These are phyloP conservation scores for Diutina pseudorugosa DNA, from an alignment of 1,139 yeast genomes.

Conservation along the genomic window DNA sequence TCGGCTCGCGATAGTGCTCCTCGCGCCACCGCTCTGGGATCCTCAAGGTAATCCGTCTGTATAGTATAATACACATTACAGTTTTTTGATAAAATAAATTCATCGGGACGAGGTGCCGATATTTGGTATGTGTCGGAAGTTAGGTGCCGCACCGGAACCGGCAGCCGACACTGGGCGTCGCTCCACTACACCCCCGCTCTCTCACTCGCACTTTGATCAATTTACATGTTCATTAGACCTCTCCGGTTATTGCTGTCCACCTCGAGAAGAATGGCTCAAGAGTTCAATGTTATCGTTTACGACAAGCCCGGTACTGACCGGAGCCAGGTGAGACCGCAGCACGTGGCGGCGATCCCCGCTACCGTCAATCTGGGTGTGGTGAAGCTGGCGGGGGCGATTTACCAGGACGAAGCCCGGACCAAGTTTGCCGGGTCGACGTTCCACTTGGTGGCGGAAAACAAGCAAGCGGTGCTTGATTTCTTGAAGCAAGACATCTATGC, in stretches of 20 bases:
- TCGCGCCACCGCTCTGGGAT: background rate
- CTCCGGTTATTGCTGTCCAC: background rate
- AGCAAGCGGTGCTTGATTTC: conserved; percentile 50
- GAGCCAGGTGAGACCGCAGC: conserved; percentile 41
- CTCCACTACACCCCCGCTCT: background rate
- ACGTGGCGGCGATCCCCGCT: conserved; percentile 43
- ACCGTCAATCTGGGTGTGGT: conserved; percentile 41
- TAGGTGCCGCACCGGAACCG: background rate
- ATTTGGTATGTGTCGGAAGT: no score
- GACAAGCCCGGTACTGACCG: conserved; percentile 61
- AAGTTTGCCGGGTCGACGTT: conserved; percentile 62
- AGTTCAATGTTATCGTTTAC: conserved; percentile 39
- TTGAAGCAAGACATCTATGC: conserved; percentile 55
- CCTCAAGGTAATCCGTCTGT: background rate
- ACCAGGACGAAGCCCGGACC: conserved; percentile 34
- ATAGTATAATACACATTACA: no score
- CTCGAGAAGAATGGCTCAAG: conserved; percentile 1
- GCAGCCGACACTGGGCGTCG: background rate
- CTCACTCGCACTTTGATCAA: background rate
- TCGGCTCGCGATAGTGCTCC: background rate
- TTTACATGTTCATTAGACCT: background rate
- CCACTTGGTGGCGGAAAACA: conserved; percentile 49
- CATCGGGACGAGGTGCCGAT: no score
- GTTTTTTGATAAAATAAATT: no score
- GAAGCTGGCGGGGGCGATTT: conserved; percentile 56